Percentiles rank a stretch among this genome's conserved stretches.
Evolutionary conservation across 345 rosid species (phyloP).

Genomic region (Eucalyptus grandis): DNA sequence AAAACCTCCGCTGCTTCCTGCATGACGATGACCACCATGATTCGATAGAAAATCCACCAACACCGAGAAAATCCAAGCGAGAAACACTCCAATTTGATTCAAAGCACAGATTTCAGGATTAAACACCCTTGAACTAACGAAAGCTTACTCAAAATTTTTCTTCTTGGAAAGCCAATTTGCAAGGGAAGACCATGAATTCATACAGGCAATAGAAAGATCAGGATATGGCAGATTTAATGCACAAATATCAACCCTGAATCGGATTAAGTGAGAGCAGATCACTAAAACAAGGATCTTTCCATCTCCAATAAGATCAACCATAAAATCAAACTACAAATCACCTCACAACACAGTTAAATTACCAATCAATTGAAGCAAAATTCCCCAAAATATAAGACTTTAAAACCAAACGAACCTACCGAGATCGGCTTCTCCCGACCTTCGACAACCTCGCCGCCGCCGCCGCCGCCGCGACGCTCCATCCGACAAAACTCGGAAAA

Average conservation of each 20-base stretch:
- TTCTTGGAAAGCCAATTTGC: background rate
- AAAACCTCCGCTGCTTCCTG: conserved; percentile 60
- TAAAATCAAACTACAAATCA: background rate
- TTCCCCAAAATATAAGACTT: background rate
- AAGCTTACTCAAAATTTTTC: background rate
- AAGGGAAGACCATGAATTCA: background rate
- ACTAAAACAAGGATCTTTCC: background rate
- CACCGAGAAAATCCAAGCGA: background rate
- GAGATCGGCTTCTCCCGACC: conserved; percentile 24
- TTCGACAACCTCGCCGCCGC: conserved; percentile 12
- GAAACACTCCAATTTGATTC: background rate
- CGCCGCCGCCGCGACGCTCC: conserved; percentile 17
- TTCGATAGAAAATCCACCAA: background rate
- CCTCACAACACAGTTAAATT: background rate
- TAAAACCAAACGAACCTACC: conserved; percentile 10
- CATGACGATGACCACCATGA: background rate
- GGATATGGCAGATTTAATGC: background rate
- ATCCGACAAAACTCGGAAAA: conserved; percentile 18
- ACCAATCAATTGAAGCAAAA: background rate
- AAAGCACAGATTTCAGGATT: background rate
- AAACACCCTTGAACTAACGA: background rate
- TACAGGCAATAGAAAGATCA: background rate
- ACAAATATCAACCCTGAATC: background rate
- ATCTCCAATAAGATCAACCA: background rate
- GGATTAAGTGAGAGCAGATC: background rate